Percentiles rank a stretch among this genome's conserved stretches.
Evolutionary conservation across 495 filamentous ascomycete species (phyloP).

Genomic region (Lasiosphaeris hirsuta): DNA sequence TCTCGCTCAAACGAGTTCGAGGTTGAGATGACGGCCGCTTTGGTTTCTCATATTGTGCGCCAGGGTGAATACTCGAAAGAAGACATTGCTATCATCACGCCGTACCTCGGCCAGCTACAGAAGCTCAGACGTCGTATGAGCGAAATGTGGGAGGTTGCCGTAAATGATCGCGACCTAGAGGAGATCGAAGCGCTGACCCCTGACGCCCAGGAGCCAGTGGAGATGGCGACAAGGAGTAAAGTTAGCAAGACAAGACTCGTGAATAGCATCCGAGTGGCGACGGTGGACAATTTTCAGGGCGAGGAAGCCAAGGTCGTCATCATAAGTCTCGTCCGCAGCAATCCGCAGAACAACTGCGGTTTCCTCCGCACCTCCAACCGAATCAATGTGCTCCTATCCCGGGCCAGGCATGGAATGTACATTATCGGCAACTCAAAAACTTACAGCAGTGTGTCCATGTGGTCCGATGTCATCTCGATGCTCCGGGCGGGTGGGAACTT

Average conservation of each 20-base stretch:
- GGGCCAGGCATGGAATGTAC: conserved; percentile 79
- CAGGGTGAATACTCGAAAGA: conserved; percentile 26
- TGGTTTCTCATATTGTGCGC: conserved; percentile 62
- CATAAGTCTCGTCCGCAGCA: conserved; percentile 79
- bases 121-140: conserved; percentile 48
- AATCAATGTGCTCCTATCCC: conserved; percentile 72
- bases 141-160: conserved; percentile 52
- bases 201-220: background rate
- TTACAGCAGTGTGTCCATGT: conserved; percentile 58
- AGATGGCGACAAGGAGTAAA: background rate
- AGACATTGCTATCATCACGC: conserved; percentile 79
- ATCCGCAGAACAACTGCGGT: conserved; percentile 57
- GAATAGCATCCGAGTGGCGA: conserved; percentile 64
- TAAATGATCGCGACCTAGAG: conserved; percentile 66
- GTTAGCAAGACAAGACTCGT: conserved; percentile 35
- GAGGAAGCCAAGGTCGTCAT: conserved; percentile 79
- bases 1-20: conserved; percentile 69
- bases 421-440: conserved; percentile 70
- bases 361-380: conserved; percentile 73
- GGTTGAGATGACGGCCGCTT: conserved; percentile 58
- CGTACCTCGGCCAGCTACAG: conserved; percentile 70
- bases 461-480: conserved; percentile 61
- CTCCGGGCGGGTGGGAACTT: conserved; percentile 49
- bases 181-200: conserved; percentile 6
- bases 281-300: conserved; percentile 80